Conservation (phyloP, 192 early-diverging fungal species). For the Kappamyces sp. region DNA sequence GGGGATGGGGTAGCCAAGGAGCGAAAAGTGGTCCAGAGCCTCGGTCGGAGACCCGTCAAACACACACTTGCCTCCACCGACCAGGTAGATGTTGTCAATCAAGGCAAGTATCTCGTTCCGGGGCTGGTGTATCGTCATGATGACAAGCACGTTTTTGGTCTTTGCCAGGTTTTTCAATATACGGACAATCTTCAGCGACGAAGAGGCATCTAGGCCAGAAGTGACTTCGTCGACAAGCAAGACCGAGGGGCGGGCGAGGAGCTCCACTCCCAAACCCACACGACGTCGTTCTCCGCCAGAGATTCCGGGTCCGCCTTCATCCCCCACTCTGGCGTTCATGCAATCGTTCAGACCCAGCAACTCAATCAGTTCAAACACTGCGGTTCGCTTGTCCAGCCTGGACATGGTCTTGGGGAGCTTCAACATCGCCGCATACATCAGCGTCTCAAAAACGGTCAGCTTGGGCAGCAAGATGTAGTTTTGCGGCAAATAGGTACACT, state of each 20-base stretch:
- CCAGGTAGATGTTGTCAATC: constrained; percentile 73
- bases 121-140: constrained; percentile 87
- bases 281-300: constrained; percentile 81
- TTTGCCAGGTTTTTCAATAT: constrained; percentile 64
- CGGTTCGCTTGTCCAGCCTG: constrained; percentile 18
- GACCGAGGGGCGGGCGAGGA: constrained; percentile 74
- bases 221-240: constrained; percentile 86
- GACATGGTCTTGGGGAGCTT: constrained; percentile 29
- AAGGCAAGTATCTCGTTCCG: constrained; percentile 71
- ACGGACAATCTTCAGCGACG: constrained; percentile 57
- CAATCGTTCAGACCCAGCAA: no score
- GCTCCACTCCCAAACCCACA: constrained; percentile 78
- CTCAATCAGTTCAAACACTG: no score
- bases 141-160: constrained; percentile 20
- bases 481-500: constrained; percentile 1
- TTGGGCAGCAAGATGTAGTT: constrained; percentile 35
- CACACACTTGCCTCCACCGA: constrained; percentile 57
- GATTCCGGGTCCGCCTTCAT: constrained; percentile 69
- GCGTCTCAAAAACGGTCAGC: constrained; percentile 36
- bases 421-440: constrained; percentile 34
- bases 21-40: constrained; percentile 49
- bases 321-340: constrained; percentile 44
- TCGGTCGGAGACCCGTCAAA: constrained; percentile 51
- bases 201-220: constrained; percentile 67
- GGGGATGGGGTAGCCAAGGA: constrained; percentile 49